Conservation (phyloP, 176 grass and related monocot species). For the Musa acuminata region DNA sequence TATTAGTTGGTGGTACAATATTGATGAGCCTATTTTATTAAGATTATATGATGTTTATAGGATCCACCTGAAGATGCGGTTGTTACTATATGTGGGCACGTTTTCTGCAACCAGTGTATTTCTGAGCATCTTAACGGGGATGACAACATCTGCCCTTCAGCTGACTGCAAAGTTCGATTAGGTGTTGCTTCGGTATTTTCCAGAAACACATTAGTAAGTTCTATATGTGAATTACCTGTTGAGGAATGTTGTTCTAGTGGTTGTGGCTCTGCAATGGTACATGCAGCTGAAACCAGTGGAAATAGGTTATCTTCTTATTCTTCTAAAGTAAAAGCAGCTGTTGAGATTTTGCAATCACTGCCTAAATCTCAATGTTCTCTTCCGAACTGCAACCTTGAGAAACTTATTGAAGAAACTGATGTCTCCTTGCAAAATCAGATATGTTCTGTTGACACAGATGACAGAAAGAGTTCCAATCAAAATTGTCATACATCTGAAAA, state of each 20-base stretch:
- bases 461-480: conserved; percentile 26
- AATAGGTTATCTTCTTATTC: conserved; percentile 53
- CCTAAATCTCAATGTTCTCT: conserved; percentile 37
- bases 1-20: background rate
- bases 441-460: conserved; percentile 12
- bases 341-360: conserved; percentile 73
- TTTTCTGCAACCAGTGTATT: conserved; percentile 96
- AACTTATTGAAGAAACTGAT: background rate
- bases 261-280: conserved; percentile 36
- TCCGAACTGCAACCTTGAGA: conserved; percentile 15
- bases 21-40: background rate
- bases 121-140: conserved; percentile 78
- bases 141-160: conserved; percentile 57
- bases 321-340: conserved; percentile 76
- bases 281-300: conserved; percentile 30
- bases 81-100: conserved; percentile 77
- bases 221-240: conserved; percentile 37
- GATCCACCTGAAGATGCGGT: conserved; percentile 96
- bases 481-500: conserved; percentile 64
- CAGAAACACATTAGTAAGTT: conserved; percentile 61
- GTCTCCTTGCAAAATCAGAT: background rate
- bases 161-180: conserved; percentile 55
- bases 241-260: conserved; percentile 29
- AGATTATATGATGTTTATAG: conserved; percentile 24
- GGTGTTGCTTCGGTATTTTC: conserved; percentile 67